These are phyloP conservation scores for Paecilomyces fulvus DNA, from an alignment of 2,329 filamentous ascomycete species.

Conservation along the genomic window DNA sequence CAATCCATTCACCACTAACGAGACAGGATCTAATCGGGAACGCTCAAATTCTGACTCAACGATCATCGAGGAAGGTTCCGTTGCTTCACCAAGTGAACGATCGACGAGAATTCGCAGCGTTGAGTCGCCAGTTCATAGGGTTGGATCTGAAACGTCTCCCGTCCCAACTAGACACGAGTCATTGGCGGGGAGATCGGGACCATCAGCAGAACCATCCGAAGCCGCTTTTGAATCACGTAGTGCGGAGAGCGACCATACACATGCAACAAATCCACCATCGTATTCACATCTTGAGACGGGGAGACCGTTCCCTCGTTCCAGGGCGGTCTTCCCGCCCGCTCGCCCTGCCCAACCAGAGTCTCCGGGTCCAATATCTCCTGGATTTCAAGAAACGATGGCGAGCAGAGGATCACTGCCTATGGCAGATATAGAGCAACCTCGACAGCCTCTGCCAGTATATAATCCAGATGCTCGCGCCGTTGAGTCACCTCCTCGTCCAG, in stretches of 20 bases:
- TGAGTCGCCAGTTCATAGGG: conserved; percentile 8
- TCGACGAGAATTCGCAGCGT: conserved; percentile 8
- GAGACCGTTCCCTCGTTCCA: conserved; percentile 37
- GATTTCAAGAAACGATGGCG: conserved; percentile 53
- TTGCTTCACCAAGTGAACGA: conserved; percentile 21
- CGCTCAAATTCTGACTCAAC: conserved; percentile 15
- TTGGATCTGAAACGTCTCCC: background rate
- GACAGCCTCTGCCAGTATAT: conserved; percentile 20
- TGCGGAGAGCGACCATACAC: background rate
- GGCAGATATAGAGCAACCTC: conserved; percentile 50
- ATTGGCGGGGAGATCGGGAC: background rate
- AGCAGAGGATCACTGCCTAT: conserved; percentile 54
- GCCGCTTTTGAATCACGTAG: background rate
- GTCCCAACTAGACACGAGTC: background rate
- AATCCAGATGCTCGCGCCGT: conserved; percentile 28
- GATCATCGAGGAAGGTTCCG: conserved; percentile 18
- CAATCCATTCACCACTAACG: conserved; percentile 14
- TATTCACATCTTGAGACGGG: conserved; percentile 36
- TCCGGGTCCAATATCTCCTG: conserved; percentile 56
- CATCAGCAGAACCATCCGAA: background rate
- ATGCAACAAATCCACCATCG: conserved; percentile 40
- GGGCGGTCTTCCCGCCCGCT: conserved; percentile 50
- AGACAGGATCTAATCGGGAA: conserved; percentile 3
- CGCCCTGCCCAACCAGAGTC: conserved; percentile 44
- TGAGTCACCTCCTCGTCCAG: conserved; percentile 21